phyloP scores from a whole-genome alignment of 1,284 basidiomycete genomes.

The Pseudozyma tsukubaensis region DNA sequence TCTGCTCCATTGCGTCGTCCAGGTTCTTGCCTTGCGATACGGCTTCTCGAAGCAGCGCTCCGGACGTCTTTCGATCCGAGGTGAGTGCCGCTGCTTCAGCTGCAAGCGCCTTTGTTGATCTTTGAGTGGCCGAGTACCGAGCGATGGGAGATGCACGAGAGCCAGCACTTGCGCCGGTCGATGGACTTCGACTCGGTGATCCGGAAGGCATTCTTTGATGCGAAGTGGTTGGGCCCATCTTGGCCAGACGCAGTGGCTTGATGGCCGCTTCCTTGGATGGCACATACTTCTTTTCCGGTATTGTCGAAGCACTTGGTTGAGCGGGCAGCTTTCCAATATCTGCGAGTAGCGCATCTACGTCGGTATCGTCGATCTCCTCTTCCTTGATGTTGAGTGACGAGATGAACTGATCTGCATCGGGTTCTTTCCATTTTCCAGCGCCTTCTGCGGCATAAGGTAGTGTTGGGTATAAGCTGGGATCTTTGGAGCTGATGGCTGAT shows the following conservation, averaged over 20 bases:
- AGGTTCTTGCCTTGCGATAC: slow-evolving; percentile 51
- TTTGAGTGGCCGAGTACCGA: slow-evolving; percentile 46
- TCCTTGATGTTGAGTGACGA: slow-evolving; percentile 55
- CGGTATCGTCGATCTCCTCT: slow-evolving; percentile 53
- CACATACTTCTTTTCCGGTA: slow-evolving; percentile 38
- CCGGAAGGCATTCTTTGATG: slow-evolving; percentile 21
- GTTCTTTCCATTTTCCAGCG: slow-evolving; percentile 46
- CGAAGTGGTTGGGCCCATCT: slow-evolving; percentile 48
- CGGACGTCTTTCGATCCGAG: slow-evolving; percentile 48
- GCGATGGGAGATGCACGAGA: slow-evolving; percentile 35
- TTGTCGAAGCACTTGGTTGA: slow-evolving; percentile 5
- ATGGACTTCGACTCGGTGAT: slow-evolving; percentile 11
- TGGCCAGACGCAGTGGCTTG: slow-evolving; percentile 59
- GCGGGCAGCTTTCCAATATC: slow-evolving; percentile 28
- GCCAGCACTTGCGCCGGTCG: slow-evolving; percentile 5
- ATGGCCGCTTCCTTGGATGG: slow-evolving; percentile 52
- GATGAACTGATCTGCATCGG: slow-evolving; percentile 61
- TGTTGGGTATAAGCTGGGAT: slow-evolving; percentile 44
- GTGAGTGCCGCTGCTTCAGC: slow-evolving; percentile 57
- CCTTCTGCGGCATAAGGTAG: slow-evolving; percentile 55
- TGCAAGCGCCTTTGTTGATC: slow-evolving; percentile 50
- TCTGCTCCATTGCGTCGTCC: slow-evolving; percentile 48
- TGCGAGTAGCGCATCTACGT: slow-evolving; percentile 51
- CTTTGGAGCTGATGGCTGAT: slow-evolving; percentile 44
- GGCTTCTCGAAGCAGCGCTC: slow-evolving; percentile 44